Evolutionary conservation across 2,329 filamentous ascomycete species (phyloP), one percentile per base, ranked within the genome.

Genomic region (Exophiala mesophila): DNA sequence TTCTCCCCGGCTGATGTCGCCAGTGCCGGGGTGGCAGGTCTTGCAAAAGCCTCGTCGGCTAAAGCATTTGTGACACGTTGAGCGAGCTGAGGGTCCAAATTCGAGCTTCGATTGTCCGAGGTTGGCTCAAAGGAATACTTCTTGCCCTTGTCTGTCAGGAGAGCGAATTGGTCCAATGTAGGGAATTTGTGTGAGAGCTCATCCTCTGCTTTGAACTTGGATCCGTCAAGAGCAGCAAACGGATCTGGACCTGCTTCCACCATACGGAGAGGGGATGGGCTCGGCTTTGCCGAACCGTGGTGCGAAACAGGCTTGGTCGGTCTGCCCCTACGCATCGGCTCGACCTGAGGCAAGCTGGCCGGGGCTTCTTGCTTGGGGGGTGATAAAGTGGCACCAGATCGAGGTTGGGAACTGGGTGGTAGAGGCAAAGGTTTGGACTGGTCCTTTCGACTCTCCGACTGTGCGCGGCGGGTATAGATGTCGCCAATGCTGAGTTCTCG

Each of bases 281-380:
- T 83, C 39, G 76, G 77, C 57, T 78, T 81, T 28, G 69, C 63
- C 55, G 64, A 68, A 62, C 61, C 65, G 50, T 64, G 55, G 56
- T 69, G 62, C 44, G 72, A 70, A 13, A 67, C 56, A 47, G 69
- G 55, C 56, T 72, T 74, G 3, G 73, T 72, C 4, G 88, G 85
- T 48, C 88, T 75, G 3, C 92, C 92, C 66, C 92, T 78, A 47
- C 92, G 79, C 92, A 97, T 97, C 1, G 90, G 92, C 26, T 85
- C 82, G 49, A 98, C 88, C 17, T 96, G 88, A 6, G 92, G 92
- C 41, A 97, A 81, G 6, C 75, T 70, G 54, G 83, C 78, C 40
- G 84, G 78, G 53, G 84, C 77, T 37, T 50, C 43, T 31, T 45
- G 52, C 36, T 48, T 53, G 2, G 83, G 80, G n/a, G 85, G 80